Evolutionary conservation across 2,329 filamentous ascomycete genomes (phyloP).

Genomic region (Colletotrichum coccodes): DNA sequence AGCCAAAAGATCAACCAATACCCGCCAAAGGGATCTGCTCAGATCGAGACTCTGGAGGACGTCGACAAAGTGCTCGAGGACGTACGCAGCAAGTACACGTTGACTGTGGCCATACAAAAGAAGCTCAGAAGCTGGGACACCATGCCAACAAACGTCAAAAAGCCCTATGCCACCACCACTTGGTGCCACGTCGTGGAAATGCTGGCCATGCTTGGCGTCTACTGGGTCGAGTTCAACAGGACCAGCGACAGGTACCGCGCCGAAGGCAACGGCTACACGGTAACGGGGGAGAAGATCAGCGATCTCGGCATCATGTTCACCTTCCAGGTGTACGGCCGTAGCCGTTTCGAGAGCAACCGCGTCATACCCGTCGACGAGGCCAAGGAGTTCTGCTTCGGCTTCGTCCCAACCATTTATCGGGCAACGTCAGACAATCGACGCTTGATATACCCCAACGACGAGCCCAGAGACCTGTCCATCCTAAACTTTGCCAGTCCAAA

Average conservation of each 20-base stretch:
- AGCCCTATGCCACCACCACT: constrained; percentile 64
- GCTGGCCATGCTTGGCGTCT: constrained; percentile 62
- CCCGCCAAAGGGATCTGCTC: constrained; percentile 9
- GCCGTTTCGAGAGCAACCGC: constrained; percentile 58
- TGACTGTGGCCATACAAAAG: constrained; percentile 58
- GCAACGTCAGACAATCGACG: constrained; percentile 50
- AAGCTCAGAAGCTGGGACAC: constrained; percentile 61
- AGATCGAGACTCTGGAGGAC: neutral
- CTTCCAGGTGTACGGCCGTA: constrained; percentile 61
- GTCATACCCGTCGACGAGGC: constrained; percentile 63
- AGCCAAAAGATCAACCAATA: neutral
- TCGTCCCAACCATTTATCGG: constrained; percentile 64
- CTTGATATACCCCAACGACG: constrained; percentile 49
- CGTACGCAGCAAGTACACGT: constrained; percentile 45
- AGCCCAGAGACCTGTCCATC: constrained; percentile 52
- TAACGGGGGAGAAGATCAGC: constrained; percentile 55
- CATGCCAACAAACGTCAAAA: constrained; percentile 58
- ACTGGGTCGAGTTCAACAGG: constrained; percentile 69
- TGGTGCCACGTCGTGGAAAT: constrained; percentile 66
- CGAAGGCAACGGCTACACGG: constrained; percentile 64
- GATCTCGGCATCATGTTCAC: constrained; percentile 66
- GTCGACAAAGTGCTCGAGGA: neutral
- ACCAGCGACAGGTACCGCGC: constrained; percentile 61
- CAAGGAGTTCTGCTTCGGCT: constrained; percentile 66
- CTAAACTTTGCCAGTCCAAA: constrained; percentile 59